Conservation (phyloP, 139 green algal genomes). For the Monoraphidium neglectum region DNA sequence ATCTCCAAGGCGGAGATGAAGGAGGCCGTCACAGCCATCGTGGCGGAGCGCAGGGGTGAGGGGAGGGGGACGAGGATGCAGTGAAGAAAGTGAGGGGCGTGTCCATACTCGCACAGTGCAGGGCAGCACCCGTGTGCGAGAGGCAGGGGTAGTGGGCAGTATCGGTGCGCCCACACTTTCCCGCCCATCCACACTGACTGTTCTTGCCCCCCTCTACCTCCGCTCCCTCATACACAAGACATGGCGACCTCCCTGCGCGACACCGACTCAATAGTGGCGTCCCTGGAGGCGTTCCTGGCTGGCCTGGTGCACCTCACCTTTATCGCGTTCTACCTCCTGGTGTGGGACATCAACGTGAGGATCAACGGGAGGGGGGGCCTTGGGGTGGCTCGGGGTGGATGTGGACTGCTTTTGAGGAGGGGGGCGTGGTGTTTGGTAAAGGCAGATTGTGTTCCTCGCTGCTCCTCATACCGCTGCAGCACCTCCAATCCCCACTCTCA, state of each 20-base stretch:
- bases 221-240: too few species aligned
- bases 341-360: constrained; percentile 36
- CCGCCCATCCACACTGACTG: too few species aligned
- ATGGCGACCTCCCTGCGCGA: constrained; percentile 20
- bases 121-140: too few species aligned
- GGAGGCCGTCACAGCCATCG: too few species aligned
- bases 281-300: constrained; percentile 37
- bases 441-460: not conserved
- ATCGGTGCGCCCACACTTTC: too few species aligned
- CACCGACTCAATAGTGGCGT: constrained; percentile 50
- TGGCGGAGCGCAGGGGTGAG: too few species aligned
- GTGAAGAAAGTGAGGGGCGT: too few species aligned
- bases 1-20: too few species aligned
- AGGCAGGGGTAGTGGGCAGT: too few species aligned
- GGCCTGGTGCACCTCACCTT: constrained; percentile 46
- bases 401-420: not conserved
- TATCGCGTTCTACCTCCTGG: constrained; percentile 43
- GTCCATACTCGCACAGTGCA: too few species aligned
- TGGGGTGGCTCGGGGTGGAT: not conserved
- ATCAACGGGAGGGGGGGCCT: not conserved
- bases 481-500: not conserved
- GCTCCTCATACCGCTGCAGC: not conserved
- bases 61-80: too few species aligned
- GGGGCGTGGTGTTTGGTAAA: not conserved
- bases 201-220: too few species aligned